These are phyloP conservation scores for Phyllosticta ampelicida DNA, from an alignment of 2,329 filamentous ascomycete genomes.

Conservation along the genomic window DNA sequence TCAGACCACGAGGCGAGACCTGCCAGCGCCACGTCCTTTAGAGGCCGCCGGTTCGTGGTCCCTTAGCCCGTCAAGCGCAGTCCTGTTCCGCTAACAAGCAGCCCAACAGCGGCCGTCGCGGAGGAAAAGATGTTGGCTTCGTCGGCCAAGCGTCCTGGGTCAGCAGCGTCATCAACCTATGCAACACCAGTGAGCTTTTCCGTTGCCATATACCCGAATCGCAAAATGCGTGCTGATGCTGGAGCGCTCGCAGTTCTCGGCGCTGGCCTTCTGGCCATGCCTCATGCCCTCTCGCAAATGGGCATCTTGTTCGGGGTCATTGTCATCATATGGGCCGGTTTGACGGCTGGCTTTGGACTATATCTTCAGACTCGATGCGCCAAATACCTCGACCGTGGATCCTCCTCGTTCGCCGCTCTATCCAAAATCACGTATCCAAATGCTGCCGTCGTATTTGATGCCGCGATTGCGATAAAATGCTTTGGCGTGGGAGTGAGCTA, in stretches of 20 bases:
- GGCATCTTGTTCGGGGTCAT: slow-evolving; percentile 75
- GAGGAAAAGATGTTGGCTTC: slow-evolving; percentile 58
- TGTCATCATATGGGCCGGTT: slow-evolving; percentile 82
- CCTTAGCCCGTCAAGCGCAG: background rate
- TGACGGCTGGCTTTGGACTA: slow-evolving; percentile 82
- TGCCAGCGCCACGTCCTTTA: slow-evolving; percentile 30
- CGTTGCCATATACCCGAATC: background rate
- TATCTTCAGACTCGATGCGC: slow-evolving; percentile 92
- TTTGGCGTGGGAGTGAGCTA: slow-evolving; percentile 97
- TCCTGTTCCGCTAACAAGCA: slow-evolving; percentile 15
- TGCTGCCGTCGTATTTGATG: slow-evolving; percentile 88
- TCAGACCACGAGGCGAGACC: slow-evolving; percentile 31
- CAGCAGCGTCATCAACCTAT: slow-evolving; percentile 86
- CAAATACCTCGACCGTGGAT: slow-evolving; percentile 80
- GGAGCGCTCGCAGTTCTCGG: slow-evolving; percentile 59
- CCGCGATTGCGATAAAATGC: slow-evolving; percentile 93
- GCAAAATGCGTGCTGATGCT: slow-evolving; percentile 2
- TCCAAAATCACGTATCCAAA: slow-evolving; percentile 96
- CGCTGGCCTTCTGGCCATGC: slow-evolving; percentile 89
- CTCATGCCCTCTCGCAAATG: slow-evolving; percentile 91
- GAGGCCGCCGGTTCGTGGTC: slow-evolving; percentile 24
- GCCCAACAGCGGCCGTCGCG: slow-evolving; percentile 41
- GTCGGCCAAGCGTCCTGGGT: slow-evolving; percentile 73
- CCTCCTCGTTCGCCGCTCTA: slow-evolving; percentile 88
- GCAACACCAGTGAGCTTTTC: slow-evolving; percentile 72